phyloP scores from a whole-genome alignment of 805 yeast genomes.

The Jamesozyma gamospora region DNA sequence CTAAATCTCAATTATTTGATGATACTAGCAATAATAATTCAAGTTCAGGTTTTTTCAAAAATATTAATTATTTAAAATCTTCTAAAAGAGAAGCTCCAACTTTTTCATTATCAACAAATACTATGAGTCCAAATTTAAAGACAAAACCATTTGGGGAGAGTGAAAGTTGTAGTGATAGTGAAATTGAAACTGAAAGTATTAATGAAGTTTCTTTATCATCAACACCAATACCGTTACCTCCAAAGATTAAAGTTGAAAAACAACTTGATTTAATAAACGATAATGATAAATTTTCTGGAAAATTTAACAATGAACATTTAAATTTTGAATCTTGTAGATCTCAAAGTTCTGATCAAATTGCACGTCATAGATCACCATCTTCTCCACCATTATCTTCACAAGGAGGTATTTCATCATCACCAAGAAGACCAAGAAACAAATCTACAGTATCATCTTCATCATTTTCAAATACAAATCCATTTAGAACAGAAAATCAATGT shows the following conservation, averaged over 20 bases:
- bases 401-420: neutral
- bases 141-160: too few relatives aligned
- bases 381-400: neutral
- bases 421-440: neutral
- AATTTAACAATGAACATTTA: too few relatives aligned
- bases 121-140: neutral
- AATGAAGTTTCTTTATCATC: neutral
- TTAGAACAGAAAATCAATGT: slow-evolving; percentile 1
- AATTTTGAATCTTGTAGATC: neutral
- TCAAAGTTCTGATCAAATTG: neutral
- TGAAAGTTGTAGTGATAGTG: too few relatives aligned
- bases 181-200: too few relatives aligned
- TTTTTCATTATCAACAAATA: neutral
- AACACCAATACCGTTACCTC: neutral
- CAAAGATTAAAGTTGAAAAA: too few relatives aligned
- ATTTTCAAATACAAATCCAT: slow-evolving; percentile 5
- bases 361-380: slow-evolving; percentile 3
- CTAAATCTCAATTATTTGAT: neutral
- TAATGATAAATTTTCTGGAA: too few relatives aligned
- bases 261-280: too few relatives aligned
- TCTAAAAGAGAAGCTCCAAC: neutral
- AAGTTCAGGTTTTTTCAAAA: neutral
- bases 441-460: neutral
- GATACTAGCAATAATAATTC: too few relatives aligned
- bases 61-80: neutral